Evolutionary conservation across 306 rosid species (phyloP), one percentile per base, ranked within the genome.

Genomic region (Prinsepia uniflora): DNA sequence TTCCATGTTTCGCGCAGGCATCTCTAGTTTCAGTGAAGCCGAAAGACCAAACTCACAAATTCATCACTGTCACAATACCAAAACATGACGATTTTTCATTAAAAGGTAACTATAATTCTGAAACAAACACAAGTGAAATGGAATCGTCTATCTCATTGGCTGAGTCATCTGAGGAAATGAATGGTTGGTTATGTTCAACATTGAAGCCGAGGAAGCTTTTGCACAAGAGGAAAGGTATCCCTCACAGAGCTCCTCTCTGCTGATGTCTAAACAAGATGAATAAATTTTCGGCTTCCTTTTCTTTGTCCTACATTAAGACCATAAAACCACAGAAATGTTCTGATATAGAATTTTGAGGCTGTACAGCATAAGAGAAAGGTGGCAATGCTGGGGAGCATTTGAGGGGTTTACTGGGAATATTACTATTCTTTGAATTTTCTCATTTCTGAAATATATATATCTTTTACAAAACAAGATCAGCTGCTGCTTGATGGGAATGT

Each of bases 181-280:
- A 80, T 59, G 83, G 77, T 9, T 82, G 84, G 84, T 44, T 34
- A 5, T 66, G 34, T 65, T 53, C 82, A 54, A 19, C 76, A 45
- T 81, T 87, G 86, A 87, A 89, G 81, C 91, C 89, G 69, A 88
- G 90, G 78, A 94, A 80, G 82, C 81, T 42, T 39, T 55, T 77
- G 88, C 70, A 86, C 86, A 75, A 87, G 89, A 86, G 87, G 79
- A 94, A 94, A 83, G 84, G 95, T 76, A 78, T 67, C 40, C 99
- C 99, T 63, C 82, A 72, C 54, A 82, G 95, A 76, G 83, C 96
- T 66, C 84, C 85, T 68, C 73, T 87, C 71, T 83, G 70, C 76
- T 82, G 84, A 81, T 57, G 2, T 72, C 72, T 60, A 68, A 70
- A 67, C 41, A 55, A 6, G 49, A 60, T 46, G 36, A 59, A 67